phyloP scores from a whole-genome alignment of 2,329 filamentous ascomycete species.

The Talaromyces sp. region DNA sequence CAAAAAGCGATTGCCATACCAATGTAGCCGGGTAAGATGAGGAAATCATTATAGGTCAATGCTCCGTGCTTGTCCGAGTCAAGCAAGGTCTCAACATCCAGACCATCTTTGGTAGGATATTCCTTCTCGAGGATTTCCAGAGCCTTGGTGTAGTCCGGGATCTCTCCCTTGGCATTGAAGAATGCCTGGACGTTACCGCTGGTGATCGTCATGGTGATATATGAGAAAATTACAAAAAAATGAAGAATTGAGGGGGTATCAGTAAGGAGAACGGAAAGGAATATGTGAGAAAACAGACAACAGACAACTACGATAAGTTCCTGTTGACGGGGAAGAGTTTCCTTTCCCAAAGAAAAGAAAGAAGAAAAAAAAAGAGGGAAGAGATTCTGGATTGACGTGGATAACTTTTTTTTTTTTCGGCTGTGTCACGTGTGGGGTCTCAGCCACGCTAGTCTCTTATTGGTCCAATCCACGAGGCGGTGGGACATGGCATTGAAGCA shows the following conservation, averaged over 20 bases:
- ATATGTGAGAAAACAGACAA: slow-evolving; percentile 39
- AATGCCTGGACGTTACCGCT: slow-evolving; percentile 58
- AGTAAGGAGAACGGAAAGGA: slow-evolving; percentile 17
- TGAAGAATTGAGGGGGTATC: slow-evolving; percentile 18
- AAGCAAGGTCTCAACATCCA: slow-evolving; percentile 78
- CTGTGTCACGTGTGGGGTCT: slow-evolving; percentile 13
- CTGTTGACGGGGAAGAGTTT: slow-evolving; percentile 57
- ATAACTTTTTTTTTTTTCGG: slow-evolving; percentile 16
- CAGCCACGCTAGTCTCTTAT: slow-evolving; percentile 6
- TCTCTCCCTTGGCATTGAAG: slow-evolving; percentile 46
- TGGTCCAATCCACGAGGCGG: background rate
- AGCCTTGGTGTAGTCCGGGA: slow-evolving; percentile 70
- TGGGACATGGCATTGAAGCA: background rate
- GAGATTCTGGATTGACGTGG: background rate
- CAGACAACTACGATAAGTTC: slow-evolving; percentile 41
- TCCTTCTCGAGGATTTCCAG: slow-evolving; percentile 71
- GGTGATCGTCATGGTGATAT: slow-evolving; percentile 62
- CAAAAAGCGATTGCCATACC: slow-evolving; percentile 44
- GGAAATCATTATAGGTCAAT: slow-evolving; percentile 98
- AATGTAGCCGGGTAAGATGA: slow-evolving; percentile 94
- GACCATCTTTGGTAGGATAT: slow-evolving; percentile 76
- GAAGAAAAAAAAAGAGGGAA: slow-evolving; percentile 29
- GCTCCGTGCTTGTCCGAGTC: slow-evolving; percentile 89
- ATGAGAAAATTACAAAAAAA: slow-evolving; percentile 11
- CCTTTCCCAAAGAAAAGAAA: slow-evolving; percentile 53